A percentile compares a stretch with the other conserved stretches of the same genome.
phyloP scores from a whole-genome alignment of 2,329 filamentous ascomycete species.

The Claviceps purpurea region DNA sequence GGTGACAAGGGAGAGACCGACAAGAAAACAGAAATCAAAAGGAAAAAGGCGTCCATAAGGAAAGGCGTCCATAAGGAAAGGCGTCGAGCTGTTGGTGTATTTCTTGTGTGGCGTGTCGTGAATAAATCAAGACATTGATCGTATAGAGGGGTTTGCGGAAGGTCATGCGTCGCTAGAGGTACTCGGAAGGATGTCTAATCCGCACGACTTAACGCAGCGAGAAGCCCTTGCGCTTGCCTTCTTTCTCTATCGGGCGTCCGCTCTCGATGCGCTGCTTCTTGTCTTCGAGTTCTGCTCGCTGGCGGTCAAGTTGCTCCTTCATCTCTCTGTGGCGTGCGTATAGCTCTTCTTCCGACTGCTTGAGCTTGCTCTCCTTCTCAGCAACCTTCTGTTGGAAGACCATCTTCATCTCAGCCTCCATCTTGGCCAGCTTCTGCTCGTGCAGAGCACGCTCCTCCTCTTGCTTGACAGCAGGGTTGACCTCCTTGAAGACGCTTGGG shows the following conservation, averaged over 20 bases:
- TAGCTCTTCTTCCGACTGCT: conserved; percentile 97
- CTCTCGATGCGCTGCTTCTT: conserved; percentile 95
- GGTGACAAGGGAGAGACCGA: conserved; percentile 15
- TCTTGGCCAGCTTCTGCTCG: conserved; percentile 99
- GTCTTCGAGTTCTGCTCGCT: conserved; percentile 90
- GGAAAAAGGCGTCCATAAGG: conserved; percentile 20
- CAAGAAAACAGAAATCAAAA: conserved; percentile 30
- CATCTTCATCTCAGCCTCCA: conserved; percentile 99
- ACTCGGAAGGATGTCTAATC: background rate
- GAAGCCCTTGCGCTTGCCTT: conserved; percentile 98
- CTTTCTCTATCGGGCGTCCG: conserved; percentile 90
- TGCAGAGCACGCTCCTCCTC: conserved; percentile 96
- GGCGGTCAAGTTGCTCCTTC: conserved; percentile 97
- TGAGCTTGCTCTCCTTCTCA: conserved; percentile 98
- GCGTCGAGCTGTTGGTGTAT: conserved; percentile 45
- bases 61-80: conserved; percentile 38
- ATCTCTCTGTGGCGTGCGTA: conserved; percentile 98
- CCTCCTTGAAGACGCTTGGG: conserved; percentile 99
- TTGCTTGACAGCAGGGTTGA: conserved; percentile 99
- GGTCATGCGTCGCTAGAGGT: conserved; percentile 3
- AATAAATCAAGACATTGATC: conserved; percentile 42
- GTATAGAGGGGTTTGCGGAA: conserved; percentile 19
- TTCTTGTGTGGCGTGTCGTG: conserved; percentile 42
- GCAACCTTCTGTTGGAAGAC: conserved; percentile 99
- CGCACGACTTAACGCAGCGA: conserved; percentile 71